Evolutionary conservation across 2,329 filamentous ascomycete genomes (phyloP).

Genomic region (Sordariomycetes sp.): DNA sequence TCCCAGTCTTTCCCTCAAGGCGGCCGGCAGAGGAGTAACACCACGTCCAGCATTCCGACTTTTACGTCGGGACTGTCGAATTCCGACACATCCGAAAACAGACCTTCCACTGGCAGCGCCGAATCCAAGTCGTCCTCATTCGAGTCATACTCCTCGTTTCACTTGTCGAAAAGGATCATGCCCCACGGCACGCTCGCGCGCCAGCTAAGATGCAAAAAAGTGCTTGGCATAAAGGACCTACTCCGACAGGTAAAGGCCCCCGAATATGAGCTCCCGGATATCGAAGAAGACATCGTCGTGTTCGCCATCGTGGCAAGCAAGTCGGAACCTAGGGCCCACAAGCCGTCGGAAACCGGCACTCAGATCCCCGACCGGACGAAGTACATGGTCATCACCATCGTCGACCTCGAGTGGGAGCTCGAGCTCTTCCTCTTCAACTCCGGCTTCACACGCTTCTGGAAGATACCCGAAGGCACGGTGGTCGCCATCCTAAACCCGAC

Average conservation of each 20-base stretch:
- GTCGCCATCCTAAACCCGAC: constrained; percentile 84
- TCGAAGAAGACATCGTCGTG: constrained; percentile 81
- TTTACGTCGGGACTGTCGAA: background rate
- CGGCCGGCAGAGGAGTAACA: constrained; percentile 15
- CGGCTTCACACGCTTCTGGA: constrained; percentile 88
- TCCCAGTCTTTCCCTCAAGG: constrained; percentile 24
- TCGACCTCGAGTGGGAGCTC: constrained; percentile 80
- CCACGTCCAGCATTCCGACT: background rate
- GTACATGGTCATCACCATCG: constrained; percentile 84
- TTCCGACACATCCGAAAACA: constrained; percentile 9
- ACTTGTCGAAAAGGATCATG: constrained; percentile 71
- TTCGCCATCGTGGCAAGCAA: constrained; percentile 82
- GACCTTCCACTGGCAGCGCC: constrained; percentile 16
- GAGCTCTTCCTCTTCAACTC: constrained; percentile 87
- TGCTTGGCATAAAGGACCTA: constrained; percentile 68
- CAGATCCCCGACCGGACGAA: constrained; percentile 53
- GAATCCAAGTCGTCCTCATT: constrained; percentile 46
- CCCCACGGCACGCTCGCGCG: constrained; percentile 70
- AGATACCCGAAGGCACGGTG: constrained; percentile 80
- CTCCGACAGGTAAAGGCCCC: constrained; percentile 72
- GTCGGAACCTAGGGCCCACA: constrained; percentile 59
- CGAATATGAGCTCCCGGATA: constrained; percentile 64
- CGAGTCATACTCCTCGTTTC: constrained; percentile 75
- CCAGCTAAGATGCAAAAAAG: constrained; percentile 64
- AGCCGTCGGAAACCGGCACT: constrained; percentile 27